A percentile compares a stretch with the other conserved stretches of the same genome.
Conservation (phyloP, 805 yeast species). For the Starmerella etchellsii region DNA sequence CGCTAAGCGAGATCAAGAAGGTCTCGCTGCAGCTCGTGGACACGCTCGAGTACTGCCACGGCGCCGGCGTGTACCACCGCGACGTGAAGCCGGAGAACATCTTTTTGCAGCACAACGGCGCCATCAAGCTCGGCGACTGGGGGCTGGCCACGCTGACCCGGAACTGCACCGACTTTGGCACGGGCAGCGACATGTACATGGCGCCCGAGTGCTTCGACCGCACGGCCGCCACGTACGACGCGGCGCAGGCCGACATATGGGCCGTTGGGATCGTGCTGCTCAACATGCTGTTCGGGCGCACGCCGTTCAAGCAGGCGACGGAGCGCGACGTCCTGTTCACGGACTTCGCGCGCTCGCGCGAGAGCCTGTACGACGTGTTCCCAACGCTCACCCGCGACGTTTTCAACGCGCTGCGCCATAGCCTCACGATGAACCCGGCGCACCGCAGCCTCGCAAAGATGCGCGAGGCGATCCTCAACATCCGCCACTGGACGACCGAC, state of each 20-base stretch:
- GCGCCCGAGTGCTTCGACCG: slow-evolving; percentile 81
- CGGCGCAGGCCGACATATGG: slow-evolving; percentile 80
- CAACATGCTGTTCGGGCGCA: slow-evolving; percentile 75
- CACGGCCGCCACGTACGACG: slow-evolving; percentile 41
- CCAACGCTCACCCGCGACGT: slow-evolving; percentile 79
- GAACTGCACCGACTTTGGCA: slow-evolving; percentile 60
- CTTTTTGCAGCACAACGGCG: slow-evolving; percentile 47
- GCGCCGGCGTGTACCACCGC: slow-evolving; percentile 89
- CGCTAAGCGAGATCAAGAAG: slow-evolving; percentile 32
- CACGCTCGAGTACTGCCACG: slow-evolving; percentile 72
- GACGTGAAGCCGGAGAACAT: slow-evolving; percentile 96
- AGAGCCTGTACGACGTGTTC: slow-evolving; percentile 81
- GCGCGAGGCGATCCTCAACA: slow-evolving; percentile 44
- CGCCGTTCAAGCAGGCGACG: slow-evolving; percentile 74
- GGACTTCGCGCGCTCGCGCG: slow-evolving; percentile 77
- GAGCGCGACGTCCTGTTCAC: slow-evolving; percentile 69
- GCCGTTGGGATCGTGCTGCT: slow-evolving; percentile 72
- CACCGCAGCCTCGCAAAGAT: slow-evolving; percentile 58
- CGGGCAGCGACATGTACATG: slow-evolving; percentile 87
- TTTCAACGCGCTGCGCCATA: slow-evolving; percentile 66
- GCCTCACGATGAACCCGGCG: slow-evolving; percentile 73
- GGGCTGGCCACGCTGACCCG: slow-evolving; percentile 65
- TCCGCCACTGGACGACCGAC: slow-evolving; percentile 68
- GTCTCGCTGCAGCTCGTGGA: slow-evolving; percentile 68
- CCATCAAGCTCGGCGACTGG: slow-evolving; percentile 66